Evolutionary conservation across 2,329 filamentous ascomycete genomes (phyloP), one percentile per base, ranked within the genome.

Genomic region (Coniella vitis): DNA sequence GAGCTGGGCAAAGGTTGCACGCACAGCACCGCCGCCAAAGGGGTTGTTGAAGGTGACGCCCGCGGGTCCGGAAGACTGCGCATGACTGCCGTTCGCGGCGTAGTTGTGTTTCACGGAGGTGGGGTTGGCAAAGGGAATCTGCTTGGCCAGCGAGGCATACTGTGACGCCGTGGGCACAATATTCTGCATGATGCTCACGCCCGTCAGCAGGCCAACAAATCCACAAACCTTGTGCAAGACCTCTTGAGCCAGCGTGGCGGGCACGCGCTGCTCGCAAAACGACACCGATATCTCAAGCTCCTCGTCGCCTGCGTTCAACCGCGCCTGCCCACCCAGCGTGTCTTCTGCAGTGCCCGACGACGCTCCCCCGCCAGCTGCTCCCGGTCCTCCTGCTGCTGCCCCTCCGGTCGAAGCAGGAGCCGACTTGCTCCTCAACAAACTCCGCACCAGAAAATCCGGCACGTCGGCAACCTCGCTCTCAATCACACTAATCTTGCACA

Each of bases 381-480:
- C 25, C 5, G 5, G 25, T 5, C 10, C 25, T 10, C 5, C 10
- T 5, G 25, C 25, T 29, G 25, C 5, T 5, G 5, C 25, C 5
- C 25, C 25, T 5, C 25, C 25, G 10, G 25, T 29, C 25, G 25
- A 29, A 29, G 25, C 25, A n/a, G 17, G 20, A 10, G 19, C 40
- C 14, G 40, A 31, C 44, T 44, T 53, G 22, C 51, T 50, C 36
- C 29, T 37, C 7, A 53, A 34, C 5, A 65, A 65, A 0, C 74
- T 75, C 10, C 64, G 60, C 10, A 75, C 64, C 21, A 74, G 66
- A 2, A 78, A 55, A 48, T 78, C 74, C 0, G 71, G 68, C 1
- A 69, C 54, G 42, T 71, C 67, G 34, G 69, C 64, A 1, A 67
- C 60, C 10, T 60, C 61, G 2, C 72, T 60, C 50, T 72, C 70